These are phyloP conservation scores for Stenocarpella maydis DNA, from an alignment of 2,329 filamentous ascomycete genomes.

Conservation along the genomic window DNA sequence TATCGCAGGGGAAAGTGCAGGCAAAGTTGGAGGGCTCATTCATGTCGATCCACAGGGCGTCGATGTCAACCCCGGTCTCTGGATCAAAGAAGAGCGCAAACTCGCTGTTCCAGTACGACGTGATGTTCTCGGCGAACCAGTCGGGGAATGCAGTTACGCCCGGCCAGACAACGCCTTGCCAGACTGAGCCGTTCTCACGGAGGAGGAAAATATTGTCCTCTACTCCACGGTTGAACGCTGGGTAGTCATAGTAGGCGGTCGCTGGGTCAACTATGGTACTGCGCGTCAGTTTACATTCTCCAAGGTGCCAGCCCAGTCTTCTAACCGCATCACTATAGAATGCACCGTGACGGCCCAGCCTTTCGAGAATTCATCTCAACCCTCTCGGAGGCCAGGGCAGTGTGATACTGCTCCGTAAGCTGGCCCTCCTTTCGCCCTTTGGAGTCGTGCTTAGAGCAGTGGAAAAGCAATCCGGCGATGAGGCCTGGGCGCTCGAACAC, in stretches of 20 bases:
- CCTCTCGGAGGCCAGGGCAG: not conserved
- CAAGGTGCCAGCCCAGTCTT: slow-evolving; percentile 55
- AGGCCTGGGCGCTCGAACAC: not conserved
- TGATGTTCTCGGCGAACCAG: slow-evolving; percentile 74
- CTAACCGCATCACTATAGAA: no score
- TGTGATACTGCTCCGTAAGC: not conserved
- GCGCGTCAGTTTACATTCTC: slow-evolving; percentile 69
- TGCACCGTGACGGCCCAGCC: not conserved
- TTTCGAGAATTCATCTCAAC: not conserved
- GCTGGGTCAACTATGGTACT: slow-evolving; percentile 80
- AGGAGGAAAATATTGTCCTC: slow-evolving; percentile 56
- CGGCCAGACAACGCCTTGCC: slow-evolving; percentile 77
- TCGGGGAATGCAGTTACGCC: slow-evolving; percentile 78
- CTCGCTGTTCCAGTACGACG: slow-evolving; percentile 74
- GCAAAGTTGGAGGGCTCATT: slow-evolving; percentile 60
- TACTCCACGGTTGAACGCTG: slow-evolving; percentile 51
- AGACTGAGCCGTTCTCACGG: slow-evolving; percentile 62
- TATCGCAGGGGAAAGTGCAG: slow-evolving; percentile 63
- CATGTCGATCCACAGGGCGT: slow-evolving; percentile 82
- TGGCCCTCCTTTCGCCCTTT: no score
- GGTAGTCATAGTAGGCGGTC: slow-evolving; percentile 58
- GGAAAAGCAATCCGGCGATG: no score
- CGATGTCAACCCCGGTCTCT: slow-evolving; percentile 74
- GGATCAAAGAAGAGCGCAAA: slow-evolving; percentile 71
- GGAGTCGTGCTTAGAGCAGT: not conserved